A percentile compares a stretch with the other conserved stretches of the same genome.
Conservation (phyloP, 495 filamentous ascomycete genomes). For the Penicilliopsis zonata region DNA sequence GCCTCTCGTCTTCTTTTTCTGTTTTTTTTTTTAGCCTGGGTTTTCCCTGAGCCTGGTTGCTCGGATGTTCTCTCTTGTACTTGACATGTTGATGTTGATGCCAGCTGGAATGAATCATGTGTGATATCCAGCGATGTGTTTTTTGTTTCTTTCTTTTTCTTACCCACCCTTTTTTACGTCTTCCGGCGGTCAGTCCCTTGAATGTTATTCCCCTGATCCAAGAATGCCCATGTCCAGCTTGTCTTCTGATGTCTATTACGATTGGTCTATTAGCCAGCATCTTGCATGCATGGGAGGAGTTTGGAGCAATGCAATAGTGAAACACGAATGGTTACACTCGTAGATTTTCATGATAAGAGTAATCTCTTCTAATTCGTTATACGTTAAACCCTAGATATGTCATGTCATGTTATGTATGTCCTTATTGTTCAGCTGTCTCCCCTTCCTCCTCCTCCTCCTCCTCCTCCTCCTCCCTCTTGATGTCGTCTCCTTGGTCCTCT, state of each 20-base stretch:
- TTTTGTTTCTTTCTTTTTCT: not conserved
- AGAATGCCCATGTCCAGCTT: no score
- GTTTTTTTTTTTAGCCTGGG: slow-evolving; percentile 9
- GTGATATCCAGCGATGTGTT: slow-evolving; percentile 1
- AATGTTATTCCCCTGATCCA: no score
- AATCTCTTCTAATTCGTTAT: not conserved
- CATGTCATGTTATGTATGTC: no score
- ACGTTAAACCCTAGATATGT: no score
- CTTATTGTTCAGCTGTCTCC: not conserved
- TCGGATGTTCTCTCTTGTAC: slow-evolving; percentile 17
- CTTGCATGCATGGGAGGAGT: slow-evolving; percentile 36
- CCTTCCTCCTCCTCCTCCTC: slow-evolving; percentile 3
- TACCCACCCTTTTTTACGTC: slow-evolving; percentile 4
- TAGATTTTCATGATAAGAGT: not conserved
- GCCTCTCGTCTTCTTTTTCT: slow-evolving; percentile 2
- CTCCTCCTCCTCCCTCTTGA: slow-evolving; percentile 14
- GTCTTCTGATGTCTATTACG: slow-evolving; percentile 23
- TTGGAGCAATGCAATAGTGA: no score
- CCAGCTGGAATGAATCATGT: slow-evolving; percentile 16
- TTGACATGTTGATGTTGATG: slow-evolving; percentile 13
- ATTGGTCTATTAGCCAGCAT: slow-evolving; percentile 18
- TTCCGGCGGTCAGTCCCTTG: no score
- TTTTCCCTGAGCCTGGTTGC: slow-evolving; percentile 30
- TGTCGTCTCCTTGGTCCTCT: slow-evolving; percentile 15
- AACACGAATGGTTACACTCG: not conserved